These are phyloP conservation scores for Hypoxylon sp. DNA, from an alignment of 2,329 filamentous ascomycete genomes.

Conservation along the genomic window DNA sequence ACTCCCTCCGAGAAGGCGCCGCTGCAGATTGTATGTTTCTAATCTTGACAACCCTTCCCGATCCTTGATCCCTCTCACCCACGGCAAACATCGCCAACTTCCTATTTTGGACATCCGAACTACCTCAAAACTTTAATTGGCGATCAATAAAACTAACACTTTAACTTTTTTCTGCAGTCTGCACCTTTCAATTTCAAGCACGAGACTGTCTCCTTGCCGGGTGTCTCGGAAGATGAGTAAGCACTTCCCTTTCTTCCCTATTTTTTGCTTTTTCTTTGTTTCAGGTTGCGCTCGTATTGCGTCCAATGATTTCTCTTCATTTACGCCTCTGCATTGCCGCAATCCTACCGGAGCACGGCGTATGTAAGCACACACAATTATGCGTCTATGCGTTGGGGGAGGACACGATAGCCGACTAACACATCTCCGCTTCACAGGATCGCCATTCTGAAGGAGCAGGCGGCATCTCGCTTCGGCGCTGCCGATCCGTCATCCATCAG, in stretches of 20 bases:
- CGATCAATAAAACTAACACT: conserved; percentile 18
- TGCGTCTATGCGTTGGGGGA: neutral
- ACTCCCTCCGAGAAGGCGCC: conserved; percentile 45
- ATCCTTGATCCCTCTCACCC: conserved; percentile 2
- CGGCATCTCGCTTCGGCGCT: conserved; percentile 62
- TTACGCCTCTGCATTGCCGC: conserved; percentile 23
- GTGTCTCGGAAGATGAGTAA: conserved; percentile 72
- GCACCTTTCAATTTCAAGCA: conserved; percentile 72
- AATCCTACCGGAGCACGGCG: conserved; percentile 18
- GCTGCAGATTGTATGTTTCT: conserved; percentile 51
- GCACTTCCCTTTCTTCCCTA: conserved; percentile 48
- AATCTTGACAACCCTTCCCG: conserved; percentile 1
- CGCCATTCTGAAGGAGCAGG: conserved; percentile 66
- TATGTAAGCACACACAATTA: conserved; percentile 1
- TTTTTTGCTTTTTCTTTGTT: neutral
- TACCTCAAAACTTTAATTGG: neutral
- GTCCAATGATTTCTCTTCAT: conserved; percentile 18
- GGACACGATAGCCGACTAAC: conserved; percentile 6
- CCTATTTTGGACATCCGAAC: conserved; percentile 14
- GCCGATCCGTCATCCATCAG: conserved; percentile 43
- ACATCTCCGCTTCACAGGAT: conserved; percentile 55
- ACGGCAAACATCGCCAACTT: conserved; percentile 15
- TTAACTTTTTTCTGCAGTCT: conserved; percentile 60
- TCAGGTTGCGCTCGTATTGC: conserved; percentile 23
- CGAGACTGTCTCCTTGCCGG: conserved; percentile 67